Evolutionary conservation across 768 basidiomycete genomes (phyloP), one percentile per base, ranked within the genome.

Genomic region (Nidularia pulvinata): DNA sequence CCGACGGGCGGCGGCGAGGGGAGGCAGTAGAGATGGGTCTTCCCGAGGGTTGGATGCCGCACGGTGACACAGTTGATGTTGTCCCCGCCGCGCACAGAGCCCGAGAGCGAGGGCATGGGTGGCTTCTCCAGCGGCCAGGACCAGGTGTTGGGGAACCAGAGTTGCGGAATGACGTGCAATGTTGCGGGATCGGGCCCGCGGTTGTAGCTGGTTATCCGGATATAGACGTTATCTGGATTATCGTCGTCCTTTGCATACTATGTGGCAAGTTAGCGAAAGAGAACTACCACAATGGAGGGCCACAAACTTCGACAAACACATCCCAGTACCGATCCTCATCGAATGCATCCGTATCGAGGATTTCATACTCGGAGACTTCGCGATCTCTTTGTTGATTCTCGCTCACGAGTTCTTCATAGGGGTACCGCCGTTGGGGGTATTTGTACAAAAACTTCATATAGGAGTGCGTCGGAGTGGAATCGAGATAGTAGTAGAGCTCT

Each of bases 391-490:
- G 82, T 63, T 83, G 75, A 65, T 88, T 95, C 74, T 99, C 95
- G 46, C 77, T 71, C 10, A 97, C 89, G 51, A 99, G 84, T 56
- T 96, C 84, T 64, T 98, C 95, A 70, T 99, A 99, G 1, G 97
- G 97, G 70, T 82, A 99, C 34, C 80, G 77, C 61, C 85, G 78
- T 68, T 99, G 97, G 10, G 97, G 95, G 61, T 99, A 99, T 69
- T 99, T 99, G 84, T 99, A 99, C 53, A 98, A 75, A 71, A 93
- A 98, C 70, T 99, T 99, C 97, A 99, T 98, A 81, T 98, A 99
- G 5, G 95, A 97, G 64, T 99, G 97, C 1, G 97, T 98, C 36
- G 97, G 97, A 1, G 97, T 98, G 36, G 93, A 96, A 69, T 98
- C 97, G 56, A 99, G 83, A 70, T 99, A 99, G 68, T 96, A 99